Base-by-base conservation (phyloP, 495 filamentous ascomycete genomes). In the Aspergillus sclerotioniger region DNA sequence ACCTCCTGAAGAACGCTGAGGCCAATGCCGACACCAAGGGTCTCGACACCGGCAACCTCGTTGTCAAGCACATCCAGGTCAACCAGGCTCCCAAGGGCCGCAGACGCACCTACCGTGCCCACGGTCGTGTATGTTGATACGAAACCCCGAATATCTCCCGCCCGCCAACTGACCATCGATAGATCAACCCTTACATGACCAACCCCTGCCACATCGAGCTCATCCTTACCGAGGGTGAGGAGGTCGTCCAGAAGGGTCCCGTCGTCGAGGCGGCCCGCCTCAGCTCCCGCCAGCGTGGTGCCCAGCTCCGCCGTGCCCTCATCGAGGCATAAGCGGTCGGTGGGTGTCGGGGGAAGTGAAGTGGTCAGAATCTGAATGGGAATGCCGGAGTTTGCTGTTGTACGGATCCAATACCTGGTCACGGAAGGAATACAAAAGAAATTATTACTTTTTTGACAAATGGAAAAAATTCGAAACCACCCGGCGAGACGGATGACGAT, bases 141-240 rank as follows among this genome's bases (percentile, higher is more conserved):
- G 7, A 13, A 17, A 20, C 13, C 13, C 16, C 28, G 20, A 53
- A 2, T 6, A 8, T 29, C 54, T 50, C 43, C 43, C 50, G 3
- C 12, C 35, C 45, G 3, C 29, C 33, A 47, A 21, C 17, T 50
- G 31, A 20, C 58, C 21, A 61, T 54, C 48, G 28, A 15, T 71
- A 96, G 92, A 98, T 98, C 82, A 97, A 96, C 84, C 92, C 92
- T 55, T 97, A 97, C 85, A 97, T 98, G 95, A 96, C 91, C 56
- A 95, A 96, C 84, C 94, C 94, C 61, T 99, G 92, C 87, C 94
- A 99, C 84, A 94, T 99, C 79, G 94, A 99, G 82, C 80, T 98
- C 58, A 98, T 99, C 87, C 86, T 99, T 64, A 96, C 95, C 69
- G 95, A 99, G 83, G 90, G 83, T 69, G 94, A 99, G 83, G 71